These are phyloP conservation scores for Spinacia oleracea DNA, from an alignment of 179 eudicot species.

Conservation along the genomic window DNA sequence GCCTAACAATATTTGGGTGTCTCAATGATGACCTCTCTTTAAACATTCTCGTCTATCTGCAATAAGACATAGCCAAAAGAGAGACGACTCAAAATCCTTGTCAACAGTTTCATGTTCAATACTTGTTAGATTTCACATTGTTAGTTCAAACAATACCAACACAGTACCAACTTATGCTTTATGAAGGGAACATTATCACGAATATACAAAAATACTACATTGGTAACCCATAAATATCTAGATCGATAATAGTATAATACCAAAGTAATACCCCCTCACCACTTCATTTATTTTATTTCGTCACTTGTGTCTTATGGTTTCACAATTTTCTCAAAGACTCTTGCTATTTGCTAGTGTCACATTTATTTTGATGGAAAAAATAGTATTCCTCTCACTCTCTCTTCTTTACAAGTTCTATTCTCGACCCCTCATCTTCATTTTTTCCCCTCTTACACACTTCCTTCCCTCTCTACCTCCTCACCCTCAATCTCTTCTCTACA, in stretches of 20 bases:
- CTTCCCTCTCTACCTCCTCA: too few species aligned
- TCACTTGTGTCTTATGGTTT: too few species aligned
- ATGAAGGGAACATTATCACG: background rate
- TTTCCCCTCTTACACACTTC: too few species aligned
- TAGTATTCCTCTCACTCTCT: too few species aligned
- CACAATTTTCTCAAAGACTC: background rate
- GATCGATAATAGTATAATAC: too few species aligned
- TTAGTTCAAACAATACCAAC: background rate
- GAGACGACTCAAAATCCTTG: background rate
- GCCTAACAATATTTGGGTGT: conserved; percentile 89
- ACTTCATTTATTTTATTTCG: too few species aligned
- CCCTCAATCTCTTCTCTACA: too few species aligned
- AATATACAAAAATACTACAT: background rate
- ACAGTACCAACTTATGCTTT: background rate
- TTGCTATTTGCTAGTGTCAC: too few species aligned
- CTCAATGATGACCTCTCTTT: conserved; percentile 87
- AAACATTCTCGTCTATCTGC: conserved; percentile 97
- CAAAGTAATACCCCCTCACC: background rate
- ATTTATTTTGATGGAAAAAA: too few species aligned
- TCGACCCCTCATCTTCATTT: too few species aligned
- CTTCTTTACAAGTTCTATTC: too few species aligned
- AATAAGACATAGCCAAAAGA: background rate
- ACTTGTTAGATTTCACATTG: background rate
- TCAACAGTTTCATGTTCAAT: background rate
- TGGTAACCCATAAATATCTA: background rate